A percentile compares a stretch with the other conserved stretches of the same genome.
phyloP scores from a whole-genome alignment of 345 rosid genomes.

The Euphorbia pulcherrima region DNA sequence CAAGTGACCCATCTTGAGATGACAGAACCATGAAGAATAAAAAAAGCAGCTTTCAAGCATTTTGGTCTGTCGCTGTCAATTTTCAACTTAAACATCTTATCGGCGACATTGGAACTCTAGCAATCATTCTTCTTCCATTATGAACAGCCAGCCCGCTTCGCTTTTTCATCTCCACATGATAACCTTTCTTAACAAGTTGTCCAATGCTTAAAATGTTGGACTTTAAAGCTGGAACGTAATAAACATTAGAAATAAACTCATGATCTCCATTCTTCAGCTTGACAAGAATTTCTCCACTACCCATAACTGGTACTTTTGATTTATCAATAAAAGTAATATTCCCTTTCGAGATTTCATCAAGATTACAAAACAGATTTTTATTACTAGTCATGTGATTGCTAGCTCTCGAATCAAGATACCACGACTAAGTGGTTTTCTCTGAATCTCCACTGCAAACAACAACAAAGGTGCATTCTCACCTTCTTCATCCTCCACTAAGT shows the following conservation, averaged over 20 bases:
- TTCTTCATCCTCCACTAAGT: no score
- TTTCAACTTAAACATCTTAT: no score
- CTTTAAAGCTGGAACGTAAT: background rate
- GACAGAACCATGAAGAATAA: no score
- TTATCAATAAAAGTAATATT: background rate
- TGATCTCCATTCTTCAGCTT: no score
- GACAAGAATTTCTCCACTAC: background rate
- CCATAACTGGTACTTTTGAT: background rate
- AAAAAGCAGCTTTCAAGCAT: no score
- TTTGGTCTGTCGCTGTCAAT: no score
- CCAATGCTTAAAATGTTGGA: background rate
- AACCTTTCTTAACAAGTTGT: background rate
- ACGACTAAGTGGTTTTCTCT: no score
- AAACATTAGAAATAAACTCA: background rate
- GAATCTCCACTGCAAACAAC: no score
- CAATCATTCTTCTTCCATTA: background rate
- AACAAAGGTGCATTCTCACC: no score
- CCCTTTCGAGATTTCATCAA: no score
- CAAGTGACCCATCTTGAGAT: background rate
- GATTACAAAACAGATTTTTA: no score
- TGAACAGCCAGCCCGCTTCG: background rate
- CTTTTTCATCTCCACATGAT: background rate
- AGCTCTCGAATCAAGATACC: conserved; percentile 2
- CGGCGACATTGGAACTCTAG: no score
- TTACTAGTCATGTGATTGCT: conserved; percentile 18